Evolutionary conservation across 179 eudicot species (phyloP), one percentile per base, ranked within the genome.

Genomic region (Heliamphora pulchella): DNA sequence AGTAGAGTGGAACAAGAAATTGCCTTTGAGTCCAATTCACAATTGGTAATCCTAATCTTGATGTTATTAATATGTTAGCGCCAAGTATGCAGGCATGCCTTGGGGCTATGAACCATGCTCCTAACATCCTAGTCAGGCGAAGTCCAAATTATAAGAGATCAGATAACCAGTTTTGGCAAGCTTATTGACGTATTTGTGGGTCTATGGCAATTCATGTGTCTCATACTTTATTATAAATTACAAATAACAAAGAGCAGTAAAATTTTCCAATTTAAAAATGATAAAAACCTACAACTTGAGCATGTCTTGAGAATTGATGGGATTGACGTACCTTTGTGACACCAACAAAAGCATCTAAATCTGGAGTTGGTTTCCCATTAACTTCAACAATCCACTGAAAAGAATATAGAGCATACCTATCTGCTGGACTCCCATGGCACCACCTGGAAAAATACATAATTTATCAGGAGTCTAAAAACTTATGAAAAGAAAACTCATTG

Each of bases 331-430:
- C 98, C 98, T 93, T 93, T 41, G 98, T 88, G 67, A 88, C 96
- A 72, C 87, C 86, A 76, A 93, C 91, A 86, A 93, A 93, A 76
- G 93, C 89, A 86, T 95, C 98, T 75, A 95, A 80, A 84, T 91
- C 85, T 43, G 98, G 98, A 54, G 98, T 95, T 78, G 92, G 93
- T 83, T 90, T 91, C 62, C 98, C 98, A 71, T 95, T 95, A 66
- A 95, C 90, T 87, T 95, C 98, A 39, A 95, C 92, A 75, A 95
- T 95, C 98, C 98, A 95, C 80, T 91, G 98, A 82, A 90, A 94
- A 83, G 95, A 91, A 90, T 89, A 87, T 48, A 95, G 77, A 79
- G 92, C 96, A 81, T 93, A 93, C 84, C 98, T 86, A 76, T 93
- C 89, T 11, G 75, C 96, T 15, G 98, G 98, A 86, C 98, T 93